Conservation (phyloP, 345 rosid species). For the Orychophragmus violaceus region DNA sequence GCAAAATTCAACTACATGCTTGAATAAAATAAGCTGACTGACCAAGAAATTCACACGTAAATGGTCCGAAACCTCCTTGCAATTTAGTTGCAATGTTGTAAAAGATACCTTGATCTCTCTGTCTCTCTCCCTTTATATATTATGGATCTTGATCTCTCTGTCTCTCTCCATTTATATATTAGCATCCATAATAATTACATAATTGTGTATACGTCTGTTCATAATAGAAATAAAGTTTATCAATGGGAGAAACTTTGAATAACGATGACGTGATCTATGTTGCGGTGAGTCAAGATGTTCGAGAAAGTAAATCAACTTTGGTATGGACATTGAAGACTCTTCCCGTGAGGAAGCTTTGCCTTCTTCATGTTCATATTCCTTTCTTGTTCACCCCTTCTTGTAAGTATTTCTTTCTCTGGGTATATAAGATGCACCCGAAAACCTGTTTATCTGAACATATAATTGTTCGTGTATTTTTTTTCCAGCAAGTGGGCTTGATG, state of each 20-base stretch:
- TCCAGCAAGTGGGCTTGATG: slow-evolving; percentile 38
- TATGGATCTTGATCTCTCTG: too few relatives aligned
- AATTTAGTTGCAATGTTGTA: background rate
- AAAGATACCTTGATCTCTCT: background rate
- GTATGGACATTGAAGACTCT: slow-evolving; percentile 42
- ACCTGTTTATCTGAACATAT: background rate
- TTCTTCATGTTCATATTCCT: slow-evolving; percentile 45
- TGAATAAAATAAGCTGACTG: slow-evolving; percentile 21
- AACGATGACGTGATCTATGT: slow-evolving; percentile 41
- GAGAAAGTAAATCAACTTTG: slow-evolving; percentile 42
- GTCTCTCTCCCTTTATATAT: too few relatives aligned
- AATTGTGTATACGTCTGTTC: background rate
- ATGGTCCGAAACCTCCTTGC: slow-evolving; percentile 12
- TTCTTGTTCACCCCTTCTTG: slow-evolving; percentile 24
- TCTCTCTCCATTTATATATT: too few relatives aligned
- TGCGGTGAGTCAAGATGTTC: slow-evolving; percentile 48
- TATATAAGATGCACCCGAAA: background rate
- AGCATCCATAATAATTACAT: background rate
- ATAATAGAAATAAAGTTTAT: background rate
- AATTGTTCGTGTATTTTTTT: too few relatives aligned
- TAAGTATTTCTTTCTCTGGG: background rate
- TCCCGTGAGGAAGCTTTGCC: slow-evolving; percentile 25
- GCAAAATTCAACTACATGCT: slow-evolving; percentile 1
- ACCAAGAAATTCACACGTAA: slow-evolving; percentile 7
- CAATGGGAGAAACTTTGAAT: slow-evolving; percentile 18